Evolutionary conservation across 306 rosid genomes (phyloP), one percentile per base, ranked within the genome.

Genomic region (Morella rubra): DNA sequence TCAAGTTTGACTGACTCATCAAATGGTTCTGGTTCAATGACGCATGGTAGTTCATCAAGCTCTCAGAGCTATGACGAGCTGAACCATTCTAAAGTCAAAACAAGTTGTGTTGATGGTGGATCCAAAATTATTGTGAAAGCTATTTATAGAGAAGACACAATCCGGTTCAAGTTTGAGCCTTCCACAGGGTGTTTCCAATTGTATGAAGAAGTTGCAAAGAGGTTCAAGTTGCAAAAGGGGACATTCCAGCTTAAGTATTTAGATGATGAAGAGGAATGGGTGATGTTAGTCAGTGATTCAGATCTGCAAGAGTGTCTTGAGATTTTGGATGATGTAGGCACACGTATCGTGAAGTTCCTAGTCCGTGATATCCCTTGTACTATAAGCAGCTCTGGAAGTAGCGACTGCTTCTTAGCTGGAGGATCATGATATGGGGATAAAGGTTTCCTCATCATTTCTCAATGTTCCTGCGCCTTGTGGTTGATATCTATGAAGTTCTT

Each of bases 201-300:
- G 47, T 88, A 88, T 12, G 96, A 93, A 73, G 98, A 91, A 80
- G 84, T 93, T 72, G 96, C 81, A 24, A 72, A 74, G 77, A 81
- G 96, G 80, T 91, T 93, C 83, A 93, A 81, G 74, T 80, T 93
- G 60, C 90, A 86, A 77, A 80, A 71, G 1, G 97, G 96, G 49
- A 66, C 88, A 32, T 93, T 93, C 78, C 92, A 86, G 72, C 96
- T 91, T 77, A 93, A 85, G 69, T 93, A 91, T 77, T 75, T 91
- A 18, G 98, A 93, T 22, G 97, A 93, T 73, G 96, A 93, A 80
- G 86, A 91, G 65, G 97, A 93, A 78, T 93, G 97, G 98, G 97
- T 93, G 70, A 88, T 90, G 97, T 42, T 93, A 75, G 89, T 85
- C 32, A 83, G 76, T 40, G 91, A 91, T 72, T 81, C 88, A 3